Base-by-base conservation (phyloP, 257 asterid species). In the Solanum chilense region DNA sequence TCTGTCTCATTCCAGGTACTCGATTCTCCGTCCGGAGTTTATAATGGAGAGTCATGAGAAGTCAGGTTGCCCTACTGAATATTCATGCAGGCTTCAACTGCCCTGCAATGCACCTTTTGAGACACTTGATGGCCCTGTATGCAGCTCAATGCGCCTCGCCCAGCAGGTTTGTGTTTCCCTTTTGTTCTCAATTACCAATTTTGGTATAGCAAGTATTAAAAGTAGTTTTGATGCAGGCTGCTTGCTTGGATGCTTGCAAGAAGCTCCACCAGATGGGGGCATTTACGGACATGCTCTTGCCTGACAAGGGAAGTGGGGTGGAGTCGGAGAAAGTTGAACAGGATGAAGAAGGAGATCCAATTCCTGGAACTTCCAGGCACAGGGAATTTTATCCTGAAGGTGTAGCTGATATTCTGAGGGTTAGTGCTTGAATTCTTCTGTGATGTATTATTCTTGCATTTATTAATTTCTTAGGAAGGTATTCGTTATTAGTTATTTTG, bases 181-280 rank as follows among this genome's bases (percentile, higher is more conserved):
- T 74, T 39, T 90, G 80, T 87, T 41, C 83, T 86, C 66, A 70
- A 60, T 84, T 31, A 11, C 37, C 85, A 81, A 49, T 81, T 39
- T 81, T 81, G 85, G 52, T 18, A 47, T 47, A 49, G 20, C 85
- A 31, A 69, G n/a, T 39, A 31, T 31, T 81, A 20, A 21, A 81
- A 81, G 69, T 81, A 81, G 45, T 49, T 52, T 49, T 81, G 85
- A 49, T 91, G 88, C 92, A 97, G 99, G 98, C 99, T 87, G 99
- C 93, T 89, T 97, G 99, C 91, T 94, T 97, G 91, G 95, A 94
- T 92, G 99, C 99, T 91, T 97, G 99, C 94, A 97, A 96, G 94
- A 97, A 97, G 92, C 98, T 97, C 71, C 99, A 97, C 86, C 98
- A 97, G 93, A 95, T 96, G 99, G 99, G 99, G 64, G 99, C 99